These are phyloP conservation scores for Monosporascus sp. DNA, from an alignment of 2,329 filamentous ascomycete genomes.

Conservation along the genomic window DNA sequence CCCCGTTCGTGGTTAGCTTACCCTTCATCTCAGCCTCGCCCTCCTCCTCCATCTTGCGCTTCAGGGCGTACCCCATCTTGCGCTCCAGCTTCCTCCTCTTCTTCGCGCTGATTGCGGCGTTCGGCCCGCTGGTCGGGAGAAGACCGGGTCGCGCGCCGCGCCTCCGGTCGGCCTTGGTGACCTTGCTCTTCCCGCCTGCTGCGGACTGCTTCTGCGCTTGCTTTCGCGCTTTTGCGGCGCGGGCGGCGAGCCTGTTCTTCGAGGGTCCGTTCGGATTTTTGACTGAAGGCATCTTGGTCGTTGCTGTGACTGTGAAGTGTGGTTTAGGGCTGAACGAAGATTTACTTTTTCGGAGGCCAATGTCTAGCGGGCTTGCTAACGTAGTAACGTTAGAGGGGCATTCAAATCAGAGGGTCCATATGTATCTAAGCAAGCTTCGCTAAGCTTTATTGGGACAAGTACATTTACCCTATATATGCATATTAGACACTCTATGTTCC, in stretches of 20 bases:
- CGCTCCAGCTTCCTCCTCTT: constrained; percentile 51
- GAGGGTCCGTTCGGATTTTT: constrained; percentile 55
- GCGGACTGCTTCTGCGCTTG: constrained; percentile 36
- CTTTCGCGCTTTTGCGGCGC: constrained; percentile 40
- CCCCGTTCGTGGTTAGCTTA: constrained; percentile 4
- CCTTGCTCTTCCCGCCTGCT: constrained; percentile 11
- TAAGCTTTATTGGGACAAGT: no score
- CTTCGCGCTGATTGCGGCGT: constrained; percentile 47
- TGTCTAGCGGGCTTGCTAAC: no score
- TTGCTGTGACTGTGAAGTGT: no score
- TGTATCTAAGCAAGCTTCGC: no score
- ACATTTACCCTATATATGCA: no score
- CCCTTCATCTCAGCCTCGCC: constrained; percentile 30
- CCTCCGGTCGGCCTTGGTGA: constrained; percentile 24
- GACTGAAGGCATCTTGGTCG: constrained; percentile 44
- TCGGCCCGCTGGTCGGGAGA: constrained; percentile 51
- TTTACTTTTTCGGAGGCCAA: no score
- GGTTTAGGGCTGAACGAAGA: no score
- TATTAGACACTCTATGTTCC: no score
- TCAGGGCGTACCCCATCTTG: constrained; percentile 46
- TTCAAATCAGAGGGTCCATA: no score
- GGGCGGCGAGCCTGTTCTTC: constrained; percentile 46
- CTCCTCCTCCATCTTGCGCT: constrained; percentile 27
- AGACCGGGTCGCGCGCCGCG: constrained; percentile 49
- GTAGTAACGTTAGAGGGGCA: no score